phyloP scores from a whole-genome alignment of 163 green algal species.

The Scenedesmus sp. region DNA sequence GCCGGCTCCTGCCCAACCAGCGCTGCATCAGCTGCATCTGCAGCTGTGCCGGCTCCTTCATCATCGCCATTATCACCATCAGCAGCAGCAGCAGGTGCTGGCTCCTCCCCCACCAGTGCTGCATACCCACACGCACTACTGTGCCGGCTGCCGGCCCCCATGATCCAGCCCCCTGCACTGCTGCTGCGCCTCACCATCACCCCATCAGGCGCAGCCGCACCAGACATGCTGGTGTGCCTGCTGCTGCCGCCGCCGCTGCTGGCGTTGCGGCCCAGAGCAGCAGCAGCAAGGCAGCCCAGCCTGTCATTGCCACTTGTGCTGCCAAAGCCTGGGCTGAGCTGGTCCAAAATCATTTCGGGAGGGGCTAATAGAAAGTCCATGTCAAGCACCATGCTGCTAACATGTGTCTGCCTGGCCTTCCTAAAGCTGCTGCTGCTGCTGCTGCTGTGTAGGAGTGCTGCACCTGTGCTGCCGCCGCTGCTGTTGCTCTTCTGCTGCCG shows the following conservation, averaged over 20 bases:
- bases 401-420: not conserved
- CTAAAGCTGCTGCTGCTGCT: not conserved
- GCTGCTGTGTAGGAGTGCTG: not conserved
- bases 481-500: not conserved
- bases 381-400: not conserved
- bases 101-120: conserved; percentile 7
- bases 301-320: not conserved
- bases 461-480: not conserved
- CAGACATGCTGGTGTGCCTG: not conserved
- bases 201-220: not conserved
- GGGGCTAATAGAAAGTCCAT: not conserved
- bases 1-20: too few species aligned
- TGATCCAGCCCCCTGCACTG: not conserved
- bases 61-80: not conserved
- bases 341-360: not conserved
- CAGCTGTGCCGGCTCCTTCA: not conserved
- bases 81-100: not conserved
- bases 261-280: not conserved
- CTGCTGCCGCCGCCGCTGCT: conserved; percentile 23
- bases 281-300: conserved; percentile 9
- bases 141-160: not conserved
- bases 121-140: conserved; percentile 5
- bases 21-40: not conserved
- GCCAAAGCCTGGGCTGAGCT: conserved; percentile 1
- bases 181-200: not conserved